phyloP scores from a whole-genome alignment of 495 filamentous ascomycete genomes.

The Polyplosphaeria fusca region DNA sequence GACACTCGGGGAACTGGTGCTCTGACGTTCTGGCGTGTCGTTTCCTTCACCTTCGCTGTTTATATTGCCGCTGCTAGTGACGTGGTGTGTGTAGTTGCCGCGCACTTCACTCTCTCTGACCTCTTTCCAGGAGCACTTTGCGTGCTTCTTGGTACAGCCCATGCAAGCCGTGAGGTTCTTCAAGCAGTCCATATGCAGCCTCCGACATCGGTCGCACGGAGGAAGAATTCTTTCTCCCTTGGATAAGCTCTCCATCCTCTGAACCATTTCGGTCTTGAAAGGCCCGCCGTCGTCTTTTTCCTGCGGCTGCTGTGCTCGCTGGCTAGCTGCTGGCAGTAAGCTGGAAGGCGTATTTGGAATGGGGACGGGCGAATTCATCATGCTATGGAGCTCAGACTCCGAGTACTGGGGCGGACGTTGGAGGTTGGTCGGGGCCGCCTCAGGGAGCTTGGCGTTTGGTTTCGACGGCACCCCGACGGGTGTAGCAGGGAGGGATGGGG shows the following conservation, averaged over 20 bases:
- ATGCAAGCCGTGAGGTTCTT: conserved; percentile 83
- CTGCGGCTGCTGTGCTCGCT: conserved; percentile 36
- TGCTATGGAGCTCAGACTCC: conserved; percentile 22
- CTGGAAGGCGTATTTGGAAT: conserved; percentile 32
- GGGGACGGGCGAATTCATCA: conserved; percentile 29
- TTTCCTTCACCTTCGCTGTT: conserved; percentile 21
- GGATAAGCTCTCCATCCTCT: conserved; percentile 69
- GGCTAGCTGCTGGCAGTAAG: conserved; percentile 49
- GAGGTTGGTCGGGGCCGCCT: not conserved
- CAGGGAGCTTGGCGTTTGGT: conserved; percentile 6
- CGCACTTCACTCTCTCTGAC: conserved; percentile 66
- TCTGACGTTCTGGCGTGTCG: conserved; percentile 4
- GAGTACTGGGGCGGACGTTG: not conserved
- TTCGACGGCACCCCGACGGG: not conserved
- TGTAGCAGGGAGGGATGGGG: conserved; percentile 10
- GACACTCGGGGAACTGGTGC: conserved; percentile 15
- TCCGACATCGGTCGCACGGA: conserved; percentile 78
- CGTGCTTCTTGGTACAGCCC: conserved; percentile 85
- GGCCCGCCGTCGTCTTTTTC: conserved; percentile 61
- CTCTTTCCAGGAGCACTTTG: conserved; percentile 78
- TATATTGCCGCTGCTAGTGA: conserved; percentile 2
- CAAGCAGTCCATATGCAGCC: conserved; percentile 74
- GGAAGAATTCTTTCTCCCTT: conserved; percentile 70
- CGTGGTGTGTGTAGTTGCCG: conserved; percentile 3
- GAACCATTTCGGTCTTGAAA: conserved; percentile 64